Percentiles rank a stretch among this genome's conserved stretches.
phyloP scores from a whole-genome alignment of 768 basidiomycete genomes.

The Suillus subaureus region DNA sequence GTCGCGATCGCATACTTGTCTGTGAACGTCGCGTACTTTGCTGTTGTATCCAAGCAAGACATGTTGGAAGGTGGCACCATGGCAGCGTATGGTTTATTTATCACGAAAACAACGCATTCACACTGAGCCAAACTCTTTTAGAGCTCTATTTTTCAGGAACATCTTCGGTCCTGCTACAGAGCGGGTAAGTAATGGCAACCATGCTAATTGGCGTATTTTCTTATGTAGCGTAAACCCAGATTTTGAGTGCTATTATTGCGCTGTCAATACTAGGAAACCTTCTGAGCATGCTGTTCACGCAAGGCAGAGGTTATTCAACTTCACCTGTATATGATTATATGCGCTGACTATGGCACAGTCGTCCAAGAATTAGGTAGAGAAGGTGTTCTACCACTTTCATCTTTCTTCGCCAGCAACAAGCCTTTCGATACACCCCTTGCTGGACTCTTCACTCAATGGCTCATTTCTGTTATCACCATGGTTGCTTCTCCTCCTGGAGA shows the following conservation, averaged over 20 bases:
- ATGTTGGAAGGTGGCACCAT: constrained; percentile 66
- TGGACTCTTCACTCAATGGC: constrained; percentile 64
- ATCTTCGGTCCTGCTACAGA: constrained; percentile 66
- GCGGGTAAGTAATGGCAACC: constrained; percentile 40
- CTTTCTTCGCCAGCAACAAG: constrained; percentile 69
- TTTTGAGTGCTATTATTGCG: constrained; percentile 61
- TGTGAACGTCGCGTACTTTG: constrained; percentile 74
- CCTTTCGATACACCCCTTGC: constrained; percentile 70
- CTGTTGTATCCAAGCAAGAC: constrained; percentile 69
- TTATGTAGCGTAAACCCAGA: constrained; percentile 34
- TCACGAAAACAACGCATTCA: neutral
- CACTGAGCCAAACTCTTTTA: constrained; percentile 22
- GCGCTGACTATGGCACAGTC: constrained; percentile 40
- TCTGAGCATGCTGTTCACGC: constrained; percentile 62
- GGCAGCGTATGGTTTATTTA: constrained; percentile 56
- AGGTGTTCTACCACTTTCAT: constrained; percentile 65
- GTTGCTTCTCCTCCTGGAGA: constrained; percentile 68
- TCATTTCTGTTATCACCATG: constrained; percentile 57
- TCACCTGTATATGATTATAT: constrained; percentile 5
- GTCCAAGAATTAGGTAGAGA: constrained; percentile 76
- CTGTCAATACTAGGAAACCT: constrained; percentile 68
- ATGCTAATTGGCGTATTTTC: neutral
- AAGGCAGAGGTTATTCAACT: constrained; percentile 56
- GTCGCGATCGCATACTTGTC: constrained; percentile 64
- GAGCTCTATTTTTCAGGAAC: constrained; percentile 75